Conservation (phyloP, 2,329 filamentous ascomycete species). For the Fusarium sororula region DNA sequence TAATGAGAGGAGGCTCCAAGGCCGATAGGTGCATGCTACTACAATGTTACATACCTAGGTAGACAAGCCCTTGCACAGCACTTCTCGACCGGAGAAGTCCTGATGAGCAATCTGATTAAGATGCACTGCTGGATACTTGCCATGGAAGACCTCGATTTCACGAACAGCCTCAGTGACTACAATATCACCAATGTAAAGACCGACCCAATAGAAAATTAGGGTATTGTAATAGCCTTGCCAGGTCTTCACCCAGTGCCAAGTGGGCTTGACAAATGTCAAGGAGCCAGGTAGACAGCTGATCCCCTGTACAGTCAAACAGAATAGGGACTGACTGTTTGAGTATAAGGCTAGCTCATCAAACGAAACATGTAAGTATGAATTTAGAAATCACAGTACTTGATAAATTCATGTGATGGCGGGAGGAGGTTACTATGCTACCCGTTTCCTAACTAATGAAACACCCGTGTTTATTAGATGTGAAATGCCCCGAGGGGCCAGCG, state of each 20-base stretch:
- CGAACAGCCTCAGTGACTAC: not conserved
- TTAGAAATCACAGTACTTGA: not conserved
- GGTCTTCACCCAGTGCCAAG: not conserved
- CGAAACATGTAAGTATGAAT: not conserved
- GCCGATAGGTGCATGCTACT: not conserved
- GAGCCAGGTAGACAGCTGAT: not conserved
- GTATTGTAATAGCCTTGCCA: not conserved
- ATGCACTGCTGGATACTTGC: not conserved
- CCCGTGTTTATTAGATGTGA: not conserved
- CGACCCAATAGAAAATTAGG: not conserved
- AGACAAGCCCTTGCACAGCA: not conserved
- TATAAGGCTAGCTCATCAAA: not conserved
- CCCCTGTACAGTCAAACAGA: not conserved
- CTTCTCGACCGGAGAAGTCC: not conserved
- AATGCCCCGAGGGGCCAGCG: not conserved
- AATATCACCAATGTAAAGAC: not conserved
- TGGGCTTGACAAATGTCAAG: not conserved
- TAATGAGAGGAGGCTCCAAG: too few species aligned
- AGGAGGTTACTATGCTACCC: not conserved
- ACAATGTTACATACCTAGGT: not conserved
- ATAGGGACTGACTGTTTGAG: not conserved
- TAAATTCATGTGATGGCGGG: not conserved
- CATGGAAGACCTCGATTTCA: too few species aligned
- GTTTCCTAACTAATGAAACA: not conserved
- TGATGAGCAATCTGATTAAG: not conserved